Evolutionary conservation across 352 stramenopile species (phyloP).

Genomic region (Nannochloropsis limnetica): DNA sequence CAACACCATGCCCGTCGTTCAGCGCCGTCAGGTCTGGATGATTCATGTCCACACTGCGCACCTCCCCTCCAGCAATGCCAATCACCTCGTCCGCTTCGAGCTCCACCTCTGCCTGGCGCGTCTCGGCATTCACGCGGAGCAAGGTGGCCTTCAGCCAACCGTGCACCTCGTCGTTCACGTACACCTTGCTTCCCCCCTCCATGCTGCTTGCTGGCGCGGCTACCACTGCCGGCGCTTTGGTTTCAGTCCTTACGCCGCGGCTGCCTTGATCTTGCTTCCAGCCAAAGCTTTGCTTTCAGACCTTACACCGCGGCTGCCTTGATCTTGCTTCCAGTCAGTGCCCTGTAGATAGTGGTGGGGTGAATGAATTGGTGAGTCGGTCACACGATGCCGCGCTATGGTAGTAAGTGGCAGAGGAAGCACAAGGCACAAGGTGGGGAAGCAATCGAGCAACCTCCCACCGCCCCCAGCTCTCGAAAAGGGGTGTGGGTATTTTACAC

Average conservation of each 20-base stretch:
- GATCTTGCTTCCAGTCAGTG: too few relatives aligned
- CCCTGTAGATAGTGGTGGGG: too few relatives aligned
- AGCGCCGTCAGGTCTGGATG: neutral
- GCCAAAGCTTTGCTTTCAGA: too few relatives aligned
- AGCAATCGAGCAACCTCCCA: too few relatives aligned
- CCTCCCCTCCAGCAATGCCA: neutral
- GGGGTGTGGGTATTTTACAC: too few relatives aligned
- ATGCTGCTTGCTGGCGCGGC: neutral
- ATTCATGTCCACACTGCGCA: slow-evolving; percentile 7
- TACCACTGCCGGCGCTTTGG: neutral
- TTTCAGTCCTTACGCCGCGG: neutral
- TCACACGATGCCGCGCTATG: too few relatives aligned
- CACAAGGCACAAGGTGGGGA: too few relatives aligned
- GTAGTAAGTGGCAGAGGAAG: too few relatives aligned
- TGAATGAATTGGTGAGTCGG: too few relatives aligned
- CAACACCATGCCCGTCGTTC: neutral
- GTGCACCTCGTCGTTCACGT: neutral
- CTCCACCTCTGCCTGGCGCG: neutral
- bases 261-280: too few relatives aligned
- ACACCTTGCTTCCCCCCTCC: slow-evolving; percentile 16
- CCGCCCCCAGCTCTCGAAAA: too few relatives aligned
- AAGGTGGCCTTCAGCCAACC: slow-evolving; percentile 28
- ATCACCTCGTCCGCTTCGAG: slow-evolving; percentile 11
- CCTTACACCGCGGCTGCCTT: too few relatives aligned
- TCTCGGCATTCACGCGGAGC: neutral